phyloP scores from a whole-genome alignment of 495 filamentous ascomycete genomes.

The Aspergillus campestris region DNA sequence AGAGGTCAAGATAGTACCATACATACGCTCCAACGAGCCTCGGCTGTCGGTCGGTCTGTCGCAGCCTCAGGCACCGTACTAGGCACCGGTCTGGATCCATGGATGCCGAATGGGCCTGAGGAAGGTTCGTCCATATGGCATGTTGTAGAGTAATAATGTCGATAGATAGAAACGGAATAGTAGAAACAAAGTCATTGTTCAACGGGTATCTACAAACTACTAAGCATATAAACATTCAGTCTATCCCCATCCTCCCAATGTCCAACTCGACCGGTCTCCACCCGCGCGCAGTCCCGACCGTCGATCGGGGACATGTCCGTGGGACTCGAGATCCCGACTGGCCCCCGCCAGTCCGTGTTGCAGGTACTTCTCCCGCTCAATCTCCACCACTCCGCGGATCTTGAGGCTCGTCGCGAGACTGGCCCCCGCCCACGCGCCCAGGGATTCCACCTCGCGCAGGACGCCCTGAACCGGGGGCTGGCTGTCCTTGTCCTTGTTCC shows the following conservation, averaged over 20 bases:
- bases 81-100: no score
- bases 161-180: no score
- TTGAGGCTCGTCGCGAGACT: slow-evolving; percentile 74
- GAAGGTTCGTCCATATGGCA: no score
- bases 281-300: slow-evolving; percentile 45
- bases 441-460: slow-evolving; percentile 67
- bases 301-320: slow-evolving; percentile 37
- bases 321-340: slow-evolving; percentile 50
- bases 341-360: slow-evolving; percentile 69
- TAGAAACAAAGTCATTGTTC: no score
- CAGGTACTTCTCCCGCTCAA: slow-evolving; percentile 79
- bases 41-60: no score
- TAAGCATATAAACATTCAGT: no score
- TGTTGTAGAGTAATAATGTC: no score
- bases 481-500: slow-evolving; percentile 36
- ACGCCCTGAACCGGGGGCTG: slow-evolving; percentile 44
- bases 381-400: slow-evolving; percentile 66
- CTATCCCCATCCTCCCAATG: slow-evolving; percentile 68
- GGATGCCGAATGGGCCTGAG: no score
- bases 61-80: no score
- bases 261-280: slow-evolving; percentile 63
- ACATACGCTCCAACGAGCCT: no score
- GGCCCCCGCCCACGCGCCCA: slow-evolving; percentile 84
- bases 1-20: no score
- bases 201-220: no score